These are phyloP conservation scores for Tylopilus felleus DNA, from an alignment of 768 basidiomycete species.

Conservation along the genomic window DNA sequence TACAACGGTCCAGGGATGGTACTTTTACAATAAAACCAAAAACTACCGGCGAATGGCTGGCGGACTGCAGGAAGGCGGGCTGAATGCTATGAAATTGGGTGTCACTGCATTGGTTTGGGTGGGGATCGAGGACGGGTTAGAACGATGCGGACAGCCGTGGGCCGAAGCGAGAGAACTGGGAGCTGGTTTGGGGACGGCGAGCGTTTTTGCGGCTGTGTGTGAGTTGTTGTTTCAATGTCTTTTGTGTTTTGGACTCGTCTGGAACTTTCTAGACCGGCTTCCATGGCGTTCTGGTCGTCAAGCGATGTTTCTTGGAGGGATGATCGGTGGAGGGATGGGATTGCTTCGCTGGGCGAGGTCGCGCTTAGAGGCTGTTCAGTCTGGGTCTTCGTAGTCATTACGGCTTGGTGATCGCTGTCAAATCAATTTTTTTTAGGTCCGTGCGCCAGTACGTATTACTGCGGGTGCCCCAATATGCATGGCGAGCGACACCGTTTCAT, in stretches of 20 bases:
- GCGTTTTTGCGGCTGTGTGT: constrained; percentile 55
- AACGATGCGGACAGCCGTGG: constrained; percentile 34
- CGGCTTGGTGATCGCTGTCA: neutral
- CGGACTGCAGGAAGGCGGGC: constrained; percentile 63
- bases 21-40: constrained; percentile 95
- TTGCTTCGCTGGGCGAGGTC: constrained; percentile 39
- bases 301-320: constrained; percentile 51
- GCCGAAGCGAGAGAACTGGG: constrained; percentile 50
- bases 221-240: constrained; percentile 32
- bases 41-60: constrained; percentile 82
- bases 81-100: constrained; percentile 52
- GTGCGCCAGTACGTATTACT: constrained; percentile 9
- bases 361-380: constrained; percentile 25
- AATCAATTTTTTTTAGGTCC: constrained; percentile 6
- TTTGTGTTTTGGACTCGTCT: neutral
- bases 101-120: constrained; percentile 47
- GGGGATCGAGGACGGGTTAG: constrained; percentile 44
- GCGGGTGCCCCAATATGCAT: neutral
- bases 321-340: constrained; percentile 54
- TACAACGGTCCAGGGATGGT: constrained; percentile 86
- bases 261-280: constrained; percentile 48
- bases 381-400: constrained; percentile 3
- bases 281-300: constrained; percentile 47
- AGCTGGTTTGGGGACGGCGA: constrained; percentile 63
- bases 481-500: constrained; percentile 4